Conservation (phyloP, 306 rosid species). For the Prunus mongolica region DNA sequence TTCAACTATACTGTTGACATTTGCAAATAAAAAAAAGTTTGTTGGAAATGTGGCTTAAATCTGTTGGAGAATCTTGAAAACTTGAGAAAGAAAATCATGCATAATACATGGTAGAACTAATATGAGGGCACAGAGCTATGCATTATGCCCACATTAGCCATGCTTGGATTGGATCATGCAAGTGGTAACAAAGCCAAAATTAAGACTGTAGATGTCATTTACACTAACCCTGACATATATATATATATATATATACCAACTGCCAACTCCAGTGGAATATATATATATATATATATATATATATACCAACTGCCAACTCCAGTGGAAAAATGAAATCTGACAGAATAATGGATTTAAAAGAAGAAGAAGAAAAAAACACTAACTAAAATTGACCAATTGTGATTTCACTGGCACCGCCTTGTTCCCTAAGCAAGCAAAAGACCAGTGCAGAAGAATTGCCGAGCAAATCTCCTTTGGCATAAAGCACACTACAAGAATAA, state of each 20-base stretch:
- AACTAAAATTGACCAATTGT: no score
- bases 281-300: background rate
- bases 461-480: conserved; percentile 80
- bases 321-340: background rate
- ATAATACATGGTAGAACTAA: background rate
- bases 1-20: no score
- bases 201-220: background rate
- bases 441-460: conserved; percentile 42
- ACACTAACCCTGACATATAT: background rate
- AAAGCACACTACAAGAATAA: conserved; percentile 18
- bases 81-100: background rate
- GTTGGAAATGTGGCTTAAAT: no score
- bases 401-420: background rate
- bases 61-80: background rate
- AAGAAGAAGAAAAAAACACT: no score
- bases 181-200: background rate
- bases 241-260: background rate
- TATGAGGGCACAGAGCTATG: no score
- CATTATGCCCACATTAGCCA: no score
- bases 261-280: background rate
- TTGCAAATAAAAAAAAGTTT: no score
- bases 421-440: background rate
- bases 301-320: background rate
- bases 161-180: no score
- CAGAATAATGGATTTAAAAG: background rate